A percentile compares a stretch with the other conserved stretches of the same genome.
These are phyloP conservation scores for Ceratocystis variospora DNA, from an alignment of 2,329 filamentous ascomycete species.

Conservation along the genomic window DNA sequence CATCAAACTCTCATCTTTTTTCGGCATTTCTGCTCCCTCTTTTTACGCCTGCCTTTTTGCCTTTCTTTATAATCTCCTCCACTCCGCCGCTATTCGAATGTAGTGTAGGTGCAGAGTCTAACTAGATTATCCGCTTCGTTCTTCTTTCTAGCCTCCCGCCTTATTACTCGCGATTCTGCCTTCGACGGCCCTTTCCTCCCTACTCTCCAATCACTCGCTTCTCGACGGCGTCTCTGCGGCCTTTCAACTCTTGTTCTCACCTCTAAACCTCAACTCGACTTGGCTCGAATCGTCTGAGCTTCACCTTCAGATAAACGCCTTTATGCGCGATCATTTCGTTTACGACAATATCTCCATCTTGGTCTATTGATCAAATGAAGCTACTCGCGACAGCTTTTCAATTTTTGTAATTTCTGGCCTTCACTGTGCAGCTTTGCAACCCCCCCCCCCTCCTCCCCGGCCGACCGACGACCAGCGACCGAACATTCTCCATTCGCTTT, in stretches of 20 bases:
- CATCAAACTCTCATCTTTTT: background rate
- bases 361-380: slow-evolving; percentile 13
- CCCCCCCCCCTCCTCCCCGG: background rate
- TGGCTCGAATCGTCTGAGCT: background rate
- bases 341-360: too few relatives aligned
- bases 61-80: background rate
- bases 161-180: background rate
- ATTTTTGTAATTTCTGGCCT: background rate
- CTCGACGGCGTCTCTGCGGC: background rate
- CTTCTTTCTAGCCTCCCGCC: background rate
- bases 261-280: background rate
- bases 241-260: background rate
- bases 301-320: background rate
- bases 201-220: background rate
- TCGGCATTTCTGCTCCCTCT: background rate
- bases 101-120: background rate
- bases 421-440: background rate
- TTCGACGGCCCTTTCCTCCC: background rate
- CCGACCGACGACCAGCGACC: background rate
- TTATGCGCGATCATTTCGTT: slow-evolving; percentile 9
- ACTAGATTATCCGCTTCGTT: background rate
- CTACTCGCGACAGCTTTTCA: slow-evolving; percentile 1
- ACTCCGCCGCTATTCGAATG: background rate
- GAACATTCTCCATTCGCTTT: background rate
- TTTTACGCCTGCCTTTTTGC: background rate